These are phyloP conservation scores for Fusarium haematococcum DNA, from an alignment of 2,329 filamentous ascomycete species.

Conservation along the genomic window DNA sequence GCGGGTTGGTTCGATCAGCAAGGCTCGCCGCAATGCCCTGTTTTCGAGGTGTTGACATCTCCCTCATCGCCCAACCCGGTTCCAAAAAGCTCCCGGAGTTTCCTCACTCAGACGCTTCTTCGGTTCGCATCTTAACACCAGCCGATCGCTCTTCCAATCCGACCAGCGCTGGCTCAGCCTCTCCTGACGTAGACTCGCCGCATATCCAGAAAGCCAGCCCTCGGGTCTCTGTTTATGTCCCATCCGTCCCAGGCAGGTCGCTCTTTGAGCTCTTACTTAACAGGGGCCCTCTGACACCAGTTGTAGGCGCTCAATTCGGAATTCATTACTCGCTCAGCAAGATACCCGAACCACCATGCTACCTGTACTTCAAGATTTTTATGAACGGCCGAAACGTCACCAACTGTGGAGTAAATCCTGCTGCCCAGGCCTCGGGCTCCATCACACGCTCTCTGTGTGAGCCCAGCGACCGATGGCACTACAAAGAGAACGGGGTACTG, in stretches of 20 bases:
- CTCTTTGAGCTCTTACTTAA: not conserved
- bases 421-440: constrained; percentile 49
- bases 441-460: constrained; percentile 62
- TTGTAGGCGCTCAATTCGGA: constrained; percentile 63
- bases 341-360: constrained; percentile 49
- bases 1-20: not conserved
- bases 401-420: constrained; percentile 63
- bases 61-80: constrained; percentile 53
- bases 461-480: constrained; percentile 57
- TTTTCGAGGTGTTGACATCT: constrained; percentile 62
- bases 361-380: constrained; percentile 66
- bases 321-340: constrained; percentile 60
- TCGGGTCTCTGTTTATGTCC: constrained; percentile 66
- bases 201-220: constrained; percentile 52
- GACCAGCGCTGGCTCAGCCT: constrained; percentile 15
- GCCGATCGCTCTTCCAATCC: constrained; percentile 28
- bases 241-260: constrained; percentile 62
- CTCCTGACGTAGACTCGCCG: not conserved
- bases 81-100: constrained; percentile 62
- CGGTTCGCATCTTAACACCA: constrained; percentile 50
- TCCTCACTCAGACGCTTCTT: constrained; percentile 64
- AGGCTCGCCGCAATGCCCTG: constrained; percentile 57
- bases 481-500: constrained; percentile 50
- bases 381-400: constrained; percentile 66
- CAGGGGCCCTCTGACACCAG: constrained; percentile 6